phyloP scores from a whole-genome alignment of 2,329 filamentous ascomycete species.

The Calonectria montana region DNA sequence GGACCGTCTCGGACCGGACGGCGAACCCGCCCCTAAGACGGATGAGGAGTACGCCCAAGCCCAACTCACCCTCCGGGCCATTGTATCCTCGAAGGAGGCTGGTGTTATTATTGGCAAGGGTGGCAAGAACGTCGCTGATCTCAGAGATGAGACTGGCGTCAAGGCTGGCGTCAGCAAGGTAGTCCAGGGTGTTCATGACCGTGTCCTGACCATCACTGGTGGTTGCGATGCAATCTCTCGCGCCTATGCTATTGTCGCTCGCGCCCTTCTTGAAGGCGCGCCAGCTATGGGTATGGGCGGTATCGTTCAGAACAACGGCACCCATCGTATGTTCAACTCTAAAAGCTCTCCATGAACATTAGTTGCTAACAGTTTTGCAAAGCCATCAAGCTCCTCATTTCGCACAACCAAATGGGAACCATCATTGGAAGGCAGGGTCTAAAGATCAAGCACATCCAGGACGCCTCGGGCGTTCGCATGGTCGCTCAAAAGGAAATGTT shows the following conservation, averaged over 20 bases:
- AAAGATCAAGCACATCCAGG: conserved; percentile 99
- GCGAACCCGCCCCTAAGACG: conserved; percentile 85
- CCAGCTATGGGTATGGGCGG: conserved; percentile 97
- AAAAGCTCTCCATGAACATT: too few species aligned
- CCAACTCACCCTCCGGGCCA: conserved; percentile 93
- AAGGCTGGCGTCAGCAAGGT: conserved; percentile 99
- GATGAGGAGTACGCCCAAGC: conserved; percentile 97
- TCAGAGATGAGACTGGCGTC: conserved; percentile 97
- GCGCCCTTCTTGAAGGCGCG: conserved; percentile 90
- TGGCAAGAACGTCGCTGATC: conserved; percentile 97
- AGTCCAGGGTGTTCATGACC: conserved; percentile 95
- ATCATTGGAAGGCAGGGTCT: conserved; percentile 96
- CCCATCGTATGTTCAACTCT: conserved; percentile 76
- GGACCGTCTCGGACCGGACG: conserved; percentile 77
- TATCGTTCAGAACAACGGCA: conserved; percentile 86
- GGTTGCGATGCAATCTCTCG: conserved; percentile 88
- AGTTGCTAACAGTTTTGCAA: conserved; percentile 30
- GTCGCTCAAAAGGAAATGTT: conserved; percentile 99
- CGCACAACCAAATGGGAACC: conserved; percentile 99
- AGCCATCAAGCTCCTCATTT: conserved; percentile 98
- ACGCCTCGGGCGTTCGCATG: conserved; percentile 97
- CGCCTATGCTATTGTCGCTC: conserved; percentile 93
- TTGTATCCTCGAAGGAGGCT: conserved; percentile 98
- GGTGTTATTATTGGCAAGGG: conserved; percentile 99
- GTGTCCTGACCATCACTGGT: conserved; percentile 94